Percentiles rank a stretch among this genome's conserved stretches.
Evolutionary conservation across 176 grass and related monocot genomes (phyloP).

Genomic region (Triticum turgidum): DNA sequence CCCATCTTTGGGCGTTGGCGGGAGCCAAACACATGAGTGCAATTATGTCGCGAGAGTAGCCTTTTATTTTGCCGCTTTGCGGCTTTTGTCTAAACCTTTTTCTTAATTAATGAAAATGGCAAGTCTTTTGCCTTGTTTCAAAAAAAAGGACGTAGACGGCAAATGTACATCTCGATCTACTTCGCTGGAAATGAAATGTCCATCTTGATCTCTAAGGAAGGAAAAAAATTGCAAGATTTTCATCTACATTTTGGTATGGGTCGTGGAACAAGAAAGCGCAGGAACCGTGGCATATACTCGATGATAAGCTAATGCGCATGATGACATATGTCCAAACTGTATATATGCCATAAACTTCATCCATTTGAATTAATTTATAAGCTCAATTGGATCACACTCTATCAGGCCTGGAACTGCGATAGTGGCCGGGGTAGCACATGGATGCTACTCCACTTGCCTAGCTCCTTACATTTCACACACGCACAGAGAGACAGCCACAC

Average conservation of each 20-base stretch:
- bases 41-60: too few relatives aligned
- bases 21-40: too few relatives aligned
- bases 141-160: neutral
- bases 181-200: neutral
- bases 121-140: too few relatives aligned
- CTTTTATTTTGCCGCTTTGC: too few relatives aligned
- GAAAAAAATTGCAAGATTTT: neutral
- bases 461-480: neutral
- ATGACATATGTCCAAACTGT: neutral
- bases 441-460: slow-evolving; percentile 13
- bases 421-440: slow-evolving; percentile 18
- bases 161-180: neutral
- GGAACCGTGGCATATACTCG: neutral
- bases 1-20: too few relatives aligned
- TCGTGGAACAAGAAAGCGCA: neutral
- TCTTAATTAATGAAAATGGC: too few relatives aligned
- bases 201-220: neutral
- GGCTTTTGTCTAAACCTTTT: too few relatives aligned
- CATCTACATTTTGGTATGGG: neutral
- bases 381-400: neutral
- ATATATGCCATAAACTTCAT: neutral
- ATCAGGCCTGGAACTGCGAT: neutral
- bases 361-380: neutral
- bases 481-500: neutral
- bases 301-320: neutral